Evolutionary conservation across 768 basidiomycete genomes (phyloP).

Genomic region (Pleurotus sapidus): DNA sequence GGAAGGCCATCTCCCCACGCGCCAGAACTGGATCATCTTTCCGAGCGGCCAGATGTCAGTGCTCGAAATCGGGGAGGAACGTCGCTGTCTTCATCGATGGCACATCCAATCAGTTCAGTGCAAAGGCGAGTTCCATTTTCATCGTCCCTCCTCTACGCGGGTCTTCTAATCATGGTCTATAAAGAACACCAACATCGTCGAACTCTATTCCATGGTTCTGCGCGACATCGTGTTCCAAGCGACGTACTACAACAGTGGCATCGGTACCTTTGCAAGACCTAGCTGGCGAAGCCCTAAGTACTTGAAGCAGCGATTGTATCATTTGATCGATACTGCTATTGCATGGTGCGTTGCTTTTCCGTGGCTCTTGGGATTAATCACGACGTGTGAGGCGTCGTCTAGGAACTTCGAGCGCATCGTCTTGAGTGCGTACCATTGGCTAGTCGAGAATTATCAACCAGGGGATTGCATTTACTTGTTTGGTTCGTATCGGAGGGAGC

Average conservation of each 20-base stretch:
- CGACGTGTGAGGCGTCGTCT: background rate
- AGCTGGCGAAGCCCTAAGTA: constrained; percentile 17
- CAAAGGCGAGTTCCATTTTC: constrained; percentile 17
- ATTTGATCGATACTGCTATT: constrained; percentile 28
- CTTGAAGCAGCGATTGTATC: constrained; percentile 16
- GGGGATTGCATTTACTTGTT: constrained; percentile 42
- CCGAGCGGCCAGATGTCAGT: background rate
- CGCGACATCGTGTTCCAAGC: constrained; percentile 18
- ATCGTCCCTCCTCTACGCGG: background rate
- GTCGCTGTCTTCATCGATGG: constrained; percentile 35
- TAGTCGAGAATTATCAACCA: constrained; percentile 31
- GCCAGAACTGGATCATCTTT: too few relatives aligned
- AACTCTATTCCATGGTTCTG: constrained; percentile 22
- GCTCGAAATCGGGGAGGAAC: constrained; percentile 11
- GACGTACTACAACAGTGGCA: constrained; percentile 30
- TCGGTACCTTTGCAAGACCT: constrained; percentile 26
- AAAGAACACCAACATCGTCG: constrained; percentile 32
- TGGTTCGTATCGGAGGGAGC: constrained; percentile 19
- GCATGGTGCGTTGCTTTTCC: constrained; percentile 26
- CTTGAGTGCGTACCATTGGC: constrained; percentile 38
- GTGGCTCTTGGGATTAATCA: background rate
- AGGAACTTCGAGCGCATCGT: constrained; percentile 35
- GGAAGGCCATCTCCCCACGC: too few relatives aligned
- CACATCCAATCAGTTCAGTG: constrained; percentile 31
- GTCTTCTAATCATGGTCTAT: background rate